phyloP scores from a whole-genome alignment of 1,284 basidiomycete genomes.

The Leccinum laetum region DNA sequence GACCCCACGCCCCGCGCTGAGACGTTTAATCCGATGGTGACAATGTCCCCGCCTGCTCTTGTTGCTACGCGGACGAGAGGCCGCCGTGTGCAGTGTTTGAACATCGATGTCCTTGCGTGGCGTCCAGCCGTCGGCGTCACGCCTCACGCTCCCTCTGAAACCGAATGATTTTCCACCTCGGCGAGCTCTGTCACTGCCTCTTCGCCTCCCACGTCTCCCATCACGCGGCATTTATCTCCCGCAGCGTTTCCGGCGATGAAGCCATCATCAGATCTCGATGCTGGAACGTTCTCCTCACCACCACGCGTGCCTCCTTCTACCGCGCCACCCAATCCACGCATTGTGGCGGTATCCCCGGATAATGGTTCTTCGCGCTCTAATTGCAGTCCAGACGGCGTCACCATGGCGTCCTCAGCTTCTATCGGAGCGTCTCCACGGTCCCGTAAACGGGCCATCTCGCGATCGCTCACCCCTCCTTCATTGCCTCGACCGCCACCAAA shows the following conservation, averaged over 20 bases:
- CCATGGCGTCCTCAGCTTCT: neutral
- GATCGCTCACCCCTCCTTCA: constrained; percentile 28
- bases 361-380: neutral
- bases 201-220: constrained; percentile 17
- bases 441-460: constrained; percentile 24
- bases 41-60: neutral
- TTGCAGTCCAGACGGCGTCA: neutral
- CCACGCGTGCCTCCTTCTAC: constrained; percentile 3
- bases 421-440: constrained; percentile 19
- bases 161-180: constrained; percentile 14
- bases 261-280: neutral
- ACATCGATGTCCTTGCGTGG: constrained; percentile 1
- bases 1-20: constrained; percentile 27
- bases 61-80: neutral
- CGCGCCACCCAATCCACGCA: constrained; percentile 7
- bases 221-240: constrained; percentile 3
- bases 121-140: constrained; percentile 25
- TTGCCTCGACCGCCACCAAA: constrained; percentile 28
- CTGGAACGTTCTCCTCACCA: neutral
- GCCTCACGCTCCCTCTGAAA: constrained; percentile 29
- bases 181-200: constrained; percentile 4
- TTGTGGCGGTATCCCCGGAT: constrained; percentile 7
- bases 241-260: constrained; percentile 11
- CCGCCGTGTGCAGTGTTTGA: constrained; percentile 13
- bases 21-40: constrained; percentile 16